Conservation (phyloP, 176 grass and related monocot genomes). For the Hsuehochloa calcarea region DNA sequence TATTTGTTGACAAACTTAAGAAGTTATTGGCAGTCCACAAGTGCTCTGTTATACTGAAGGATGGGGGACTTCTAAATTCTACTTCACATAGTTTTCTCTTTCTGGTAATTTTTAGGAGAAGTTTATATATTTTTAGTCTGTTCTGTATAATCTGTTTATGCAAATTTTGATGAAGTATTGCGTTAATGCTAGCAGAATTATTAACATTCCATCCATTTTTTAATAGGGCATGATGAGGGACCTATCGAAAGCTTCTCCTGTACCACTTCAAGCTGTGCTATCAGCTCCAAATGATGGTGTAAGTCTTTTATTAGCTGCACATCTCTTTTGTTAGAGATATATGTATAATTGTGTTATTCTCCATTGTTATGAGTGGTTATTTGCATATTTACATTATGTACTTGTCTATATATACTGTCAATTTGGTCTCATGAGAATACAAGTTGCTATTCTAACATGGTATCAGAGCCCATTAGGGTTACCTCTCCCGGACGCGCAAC, state of each 20-base stretch:
- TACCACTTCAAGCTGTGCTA: constrained; percentile 40
- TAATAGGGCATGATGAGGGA: constrained; percentile 85
- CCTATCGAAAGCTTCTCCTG: constrained; percentile 61
- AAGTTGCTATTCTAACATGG: too few relatives aligned
- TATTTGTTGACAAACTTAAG: neutral
- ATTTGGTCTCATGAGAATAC: too few relatives aligned
- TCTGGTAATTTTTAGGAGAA: constrained; percentile 1
- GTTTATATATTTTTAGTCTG: neutral
- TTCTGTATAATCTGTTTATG: neutral
- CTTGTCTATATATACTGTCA: too few relatives aligned
- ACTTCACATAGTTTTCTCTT: neutral
- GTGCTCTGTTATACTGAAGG: neutral
- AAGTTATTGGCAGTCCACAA: neutral
- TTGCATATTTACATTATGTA: too few relatives aligned
- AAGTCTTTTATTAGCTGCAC: constrained; percentile 38
- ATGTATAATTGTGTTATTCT: too few relatives aligned
- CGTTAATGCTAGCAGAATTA: neutral
- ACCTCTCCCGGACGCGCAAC: too few relatives aligned
- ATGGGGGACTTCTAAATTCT: neutral
- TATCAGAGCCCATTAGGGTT: too few relatives aligned
- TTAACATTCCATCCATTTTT: constrained; percentile 1
- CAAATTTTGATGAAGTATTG: neutral
- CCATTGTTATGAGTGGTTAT: too few relatives aligned
- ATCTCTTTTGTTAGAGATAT: too few relatives aligned
- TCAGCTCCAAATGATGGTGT: constrained; percentile 61